Conservation (phyloP, 257 asterid genomes). For the Oldenlandia corymbosa region DNA sequence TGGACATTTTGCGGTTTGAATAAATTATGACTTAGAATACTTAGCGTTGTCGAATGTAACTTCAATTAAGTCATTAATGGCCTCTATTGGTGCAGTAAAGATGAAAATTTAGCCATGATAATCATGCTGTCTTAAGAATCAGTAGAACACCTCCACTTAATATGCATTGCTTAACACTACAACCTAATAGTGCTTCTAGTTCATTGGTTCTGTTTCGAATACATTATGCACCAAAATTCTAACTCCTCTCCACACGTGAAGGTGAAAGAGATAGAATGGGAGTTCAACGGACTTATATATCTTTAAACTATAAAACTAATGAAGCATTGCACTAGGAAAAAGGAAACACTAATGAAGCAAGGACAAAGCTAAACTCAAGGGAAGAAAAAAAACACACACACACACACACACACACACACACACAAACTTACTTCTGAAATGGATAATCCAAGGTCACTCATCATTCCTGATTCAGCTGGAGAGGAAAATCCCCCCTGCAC, state of each 20-base stretch:
- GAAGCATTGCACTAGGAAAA: too few species aligned
- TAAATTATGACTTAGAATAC: background rate
- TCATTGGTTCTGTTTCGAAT: too few species aligned
- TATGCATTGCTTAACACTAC: too few species aligned
- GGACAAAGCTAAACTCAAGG: background rate
- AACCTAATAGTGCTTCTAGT: too few species aligned
- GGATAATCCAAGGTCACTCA: slow-evolving; percentile 13
- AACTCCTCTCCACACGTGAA: background rate
- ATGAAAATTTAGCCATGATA: background rate
- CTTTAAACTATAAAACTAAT: background rate
- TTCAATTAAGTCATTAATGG: background rate
- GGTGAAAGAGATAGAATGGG: background rate
- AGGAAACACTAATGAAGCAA: background rate
- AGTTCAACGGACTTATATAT: background rate
- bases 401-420: too few species aligned
- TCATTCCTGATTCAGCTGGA: slow-evolving; percentile 15
- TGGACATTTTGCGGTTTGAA: background rate
- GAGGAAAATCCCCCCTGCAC: slow-evolving; percentile 16
- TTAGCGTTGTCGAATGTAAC: background rate
- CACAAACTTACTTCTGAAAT: slow-evolving; percentile 11
- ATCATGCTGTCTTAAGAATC: background rate
- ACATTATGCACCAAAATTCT: background rate
- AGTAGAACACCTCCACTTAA: too few species aligned
- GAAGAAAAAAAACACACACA: too few species aligned
- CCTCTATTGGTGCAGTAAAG: too few species aligned